Evolutionary conservation across 495 filamentous ascomycete species (phyloP).

Genomic region (Penicillium ucsense): DNA sequence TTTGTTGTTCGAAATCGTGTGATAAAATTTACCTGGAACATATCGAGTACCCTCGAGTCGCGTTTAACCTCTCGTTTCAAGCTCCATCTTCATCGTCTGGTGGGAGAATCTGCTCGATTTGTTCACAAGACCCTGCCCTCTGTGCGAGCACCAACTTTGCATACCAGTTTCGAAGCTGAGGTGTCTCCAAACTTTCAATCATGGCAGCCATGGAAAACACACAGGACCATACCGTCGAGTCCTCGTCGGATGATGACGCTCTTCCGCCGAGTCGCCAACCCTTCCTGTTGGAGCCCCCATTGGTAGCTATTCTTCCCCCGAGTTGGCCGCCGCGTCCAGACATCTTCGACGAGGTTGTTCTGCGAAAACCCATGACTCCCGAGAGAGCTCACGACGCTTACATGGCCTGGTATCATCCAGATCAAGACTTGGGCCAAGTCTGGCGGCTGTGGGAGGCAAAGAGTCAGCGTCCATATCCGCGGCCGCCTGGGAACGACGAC

Average conservation of each 20-base stretch:
- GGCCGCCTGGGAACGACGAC: neutral
- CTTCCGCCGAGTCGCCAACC: neutral
- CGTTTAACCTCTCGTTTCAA: too few relatives aligned
- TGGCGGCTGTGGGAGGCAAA: neutral
- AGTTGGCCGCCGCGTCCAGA: slow-evolving; percentile 13
- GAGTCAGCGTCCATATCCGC: slow-evolving; percentile 1
- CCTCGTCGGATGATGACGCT: neutral
- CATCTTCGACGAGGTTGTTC: slow-evolving; percentile 11
- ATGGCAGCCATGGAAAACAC: neutral
- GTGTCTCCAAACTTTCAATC: neutral
- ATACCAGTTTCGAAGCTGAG: neutral
- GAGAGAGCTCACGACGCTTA: slow-evolving; percentile 14
- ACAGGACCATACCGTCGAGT: neutral
- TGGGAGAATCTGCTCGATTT: too few relatives aligned
- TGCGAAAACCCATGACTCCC: slow-evolving; percentile 6
- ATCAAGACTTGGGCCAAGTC: slow-evolving; percentile 7
- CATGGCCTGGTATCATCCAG: slow-evolving; percentile 14
- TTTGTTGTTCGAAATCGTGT: too few relatives aligned
- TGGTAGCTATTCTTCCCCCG: slow-evolving; percentile 2
- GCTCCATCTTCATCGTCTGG: too few relatives aligned
- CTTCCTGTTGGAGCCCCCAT: neutral
- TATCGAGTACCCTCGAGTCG: too few relatives aligned
- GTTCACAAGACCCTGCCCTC: too few relatives aligned
- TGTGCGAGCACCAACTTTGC: too few relatives aligned
- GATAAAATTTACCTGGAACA: too few relatives aligned